These are phyloP conservation scores for Cryptococcus hybrid DNA, from an alignment of 1,284 basidiomycete genomes.

Conservation along the genomic window DNA sequence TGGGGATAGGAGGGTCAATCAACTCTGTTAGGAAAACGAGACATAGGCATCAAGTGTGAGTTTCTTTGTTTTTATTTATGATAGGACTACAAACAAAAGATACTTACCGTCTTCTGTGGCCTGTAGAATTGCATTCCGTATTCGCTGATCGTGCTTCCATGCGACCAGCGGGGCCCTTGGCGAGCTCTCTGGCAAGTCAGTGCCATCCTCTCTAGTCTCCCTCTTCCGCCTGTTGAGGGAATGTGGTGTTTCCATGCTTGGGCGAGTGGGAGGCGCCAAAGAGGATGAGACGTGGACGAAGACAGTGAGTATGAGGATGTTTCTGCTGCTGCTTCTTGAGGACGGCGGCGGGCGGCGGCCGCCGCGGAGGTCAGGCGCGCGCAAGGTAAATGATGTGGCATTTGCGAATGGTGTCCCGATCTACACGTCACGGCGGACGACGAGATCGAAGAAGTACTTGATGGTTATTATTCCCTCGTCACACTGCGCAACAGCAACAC, in stretches of 20 bases:
- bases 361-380: conserved; percentile 7
- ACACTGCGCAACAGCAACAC: too few relatives aligned
- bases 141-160: conserved; percentile 23
- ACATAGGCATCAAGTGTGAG: not conserved
- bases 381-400: not conserved
- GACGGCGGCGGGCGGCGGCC: not conserved
- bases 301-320: not conserved
- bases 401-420: too few relatives aligned
- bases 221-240: conserved; percentile 18
- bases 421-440: too few relatives aligned
- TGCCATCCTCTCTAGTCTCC: conserved; percentile 2
- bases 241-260: conserved; percentile 18
- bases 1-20: conserved; percentile 18
- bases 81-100: not conserved
- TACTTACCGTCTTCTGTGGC: conserved; percentile 20
- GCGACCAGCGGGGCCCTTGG: conserved; percentile 9
- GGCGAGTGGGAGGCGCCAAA: not conserved
- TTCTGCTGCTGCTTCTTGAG: not conserved
- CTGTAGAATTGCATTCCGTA: conserved; percentile 14
- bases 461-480: too few relatives aligned
- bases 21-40: conserved; percentile 3
- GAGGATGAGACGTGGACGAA: too few relatives aligned
- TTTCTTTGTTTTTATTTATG: not conserved
- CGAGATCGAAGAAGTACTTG: too few relatives aligned
- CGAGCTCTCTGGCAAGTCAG: not conserved